Conservation (phyloP, 345 rosid genomes). For the Syzygium aromaticum region DNA sequence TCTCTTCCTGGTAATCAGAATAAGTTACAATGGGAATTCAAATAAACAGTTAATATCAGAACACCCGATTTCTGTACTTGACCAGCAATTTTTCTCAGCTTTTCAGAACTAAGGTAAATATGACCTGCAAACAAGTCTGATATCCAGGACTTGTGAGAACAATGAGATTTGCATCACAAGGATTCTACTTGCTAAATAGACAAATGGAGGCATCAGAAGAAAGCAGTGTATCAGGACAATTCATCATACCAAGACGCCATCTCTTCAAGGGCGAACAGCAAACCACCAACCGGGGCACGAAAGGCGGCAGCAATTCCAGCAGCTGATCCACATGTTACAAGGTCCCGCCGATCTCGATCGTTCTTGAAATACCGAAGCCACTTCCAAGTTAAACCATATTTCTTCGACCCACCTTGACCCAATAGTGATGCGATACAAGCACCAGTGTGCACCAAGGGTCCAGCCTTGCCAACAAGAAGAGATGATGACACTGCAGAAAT, state of each 20-base stretch:
- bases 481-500: conserved; percentile 80
- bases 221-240: not conserved
- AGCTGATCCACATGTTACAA: conserved; percentile 92
- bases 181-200: not conserved
- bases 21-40: not conserved
- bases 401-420: conserved; percentile 92
- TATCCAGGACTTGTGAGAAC: not conserved
- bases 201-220: not conserved
- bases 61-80: not conserved
- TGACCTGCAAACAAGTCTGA: not conserved
- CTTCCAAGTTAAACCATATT: conserved; percentile 66
- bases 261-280: conserved; percentile 86
- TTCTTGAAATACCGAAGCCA: conserved; percentile 76
- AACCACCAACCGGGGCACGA: conserved; percentile 93
- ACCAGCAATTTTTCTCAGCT: not conserved
- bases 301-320: conserved; percentile 95
- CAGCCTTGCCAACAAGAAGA: conserved; percentile 91
- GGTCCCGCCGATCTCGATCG: conserved; percentile 84
- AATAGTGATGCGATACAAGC: conserved; percentile 86
- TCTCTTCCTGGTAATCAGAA: not conserved
- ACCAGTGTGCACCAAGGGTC: conserved; percentile 95
- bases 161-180: not conserved
- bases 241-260: conserved; percentile 81
- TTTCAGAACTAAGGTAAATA: not conserved
- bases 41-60: not conserved